Percentiles rank a stretch among this genome's conserved stretches.
Evolutionary conservation across 192 early-diverging fungal genomes (phyloP).

Genomic region (Gryganskiella cystojenkinii): DNA sequence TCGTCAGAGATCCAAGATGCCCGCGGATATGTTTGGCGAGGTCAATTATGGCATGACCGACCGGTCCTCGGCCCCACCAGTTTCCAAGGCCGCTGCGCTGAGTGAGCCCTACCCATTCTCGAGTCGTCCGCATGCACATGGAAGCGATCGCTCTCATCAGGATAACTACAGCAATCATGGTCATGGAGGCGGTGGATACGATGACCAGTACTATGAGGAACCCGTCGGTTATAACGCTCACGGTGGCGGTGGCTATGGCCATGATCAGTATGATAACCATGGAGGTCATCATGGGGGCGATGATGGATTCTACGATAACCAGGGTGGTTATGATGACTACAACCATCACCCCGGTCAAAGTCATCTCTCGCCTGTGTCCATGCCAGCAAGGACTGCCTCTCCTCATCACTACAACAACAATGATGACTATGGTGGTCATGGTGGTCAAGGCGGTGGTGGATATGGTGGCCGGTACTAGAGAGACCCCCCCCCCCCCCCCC

Average conservation of each 20-base stretch:
- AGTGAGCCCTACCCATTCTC: slow-evolving; percentile 33
- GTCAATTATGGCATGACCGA: slow-evolving; percentile 51
- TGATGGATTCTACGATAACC: slow-evolving; percentile 32
- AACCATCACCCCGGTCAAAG: slow-evolving; percentile 18
- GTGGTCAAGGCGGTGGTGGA: slow-evolving; percentile 13
- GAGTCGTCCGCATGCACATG: slow-evolving; percentile 35
- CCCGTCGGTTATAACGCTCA: slow-evolving; percentile 27
- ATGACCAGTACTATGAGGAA: slow-evolving; percentile 38
- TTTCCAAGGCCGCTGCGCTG: slow-evolving; percentile 17
- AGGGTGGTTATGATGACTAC: slow-evolving; percentile 40
- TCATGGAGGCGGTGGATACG: slow-evolving; percentile 20
- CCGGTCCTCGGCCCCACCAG: neutral
- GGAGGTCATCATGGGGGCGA: slow-evolving; percentile 5
- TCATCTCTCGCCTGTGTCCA: slow-evolving; percentile 15
- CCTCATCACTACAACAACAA: slow-evolving; percentile 31
- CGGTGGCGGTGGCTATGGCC: slow-evolving; percentile 18
- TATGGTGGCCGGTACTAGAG: slow-evolving; percentile 23
- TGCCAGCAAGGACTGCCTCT: slow-evolving; percentile 10
- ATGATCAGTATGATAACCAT: slow-evolving; percentile 24
- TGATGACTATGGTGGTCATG: slow-evolving; percentile 38
- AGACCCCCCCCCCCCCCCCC: no score
- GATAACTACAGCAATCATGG: no score
- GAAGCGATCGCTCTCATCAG: slow-evolving; percentile 15
- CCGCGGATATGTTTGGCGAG: slow-evolving; percentile 47
- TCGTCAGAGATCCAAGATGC: slow-evolving; percentile 30